Conservation (phyloP, 202 grass and related monocot species). For the Brachypodium distachyon region DNA sequence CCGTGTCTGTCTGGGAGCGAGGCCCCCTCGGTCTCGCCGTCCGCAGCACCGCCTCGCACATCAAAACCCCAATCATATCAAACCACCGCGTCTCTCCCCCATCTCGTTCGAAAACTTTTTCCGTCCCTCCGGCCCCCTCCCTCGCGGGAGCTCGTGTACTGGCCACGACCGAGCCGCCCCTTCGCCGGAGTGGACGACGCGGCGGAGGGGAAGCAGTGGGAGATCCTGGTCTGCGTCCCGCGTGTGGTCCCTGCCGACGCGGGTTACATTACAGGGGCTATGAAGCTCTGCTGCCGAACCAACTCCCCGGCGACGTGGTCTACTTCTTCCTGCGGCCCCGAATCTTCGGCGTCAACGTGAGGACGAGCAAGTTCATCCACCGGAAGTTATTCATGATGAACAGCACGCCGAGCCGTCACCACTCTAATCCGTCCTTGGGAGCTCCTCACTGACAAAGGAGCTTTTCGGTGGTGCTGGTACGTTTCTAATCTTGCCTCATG, state of each 20-base stretch:
- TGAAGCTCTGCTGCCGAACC: background rate
- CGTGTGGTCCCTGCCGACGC: background rate
- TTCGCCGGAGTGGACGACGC: too few relatives aligned
- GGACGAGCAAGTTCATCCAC: background rate
- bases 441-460: too few relatives aligned
- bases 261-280: too few relatives aligned
- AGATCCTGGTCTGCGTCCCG: background rate
- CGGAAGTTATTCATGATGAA: background rate
- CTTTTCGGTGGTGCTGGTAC: too few relatives aligned
- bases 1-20: too few relatives aligned
- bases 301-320: background rate
- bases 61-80: too few relatives aligned
- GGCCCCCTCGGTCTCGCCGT: too few relatives aligned
- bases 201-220: background rate
- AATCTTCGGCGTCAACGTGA: background rate
- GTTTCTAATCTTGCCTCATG: too few relatives aligned
- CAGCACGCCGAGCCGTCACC: background rate
- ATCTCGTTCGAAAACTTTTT: too few relatives aligned
- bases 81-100: too few relatives aligned
- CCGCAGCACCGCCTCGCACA: too few relatives aligned
- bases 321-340: background rate
- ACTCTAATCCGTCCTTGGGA: background rate
- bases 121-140: too few relatives aligned
- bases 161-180: background rate
- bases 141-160: background rate